phyloP scores from a whole-genome alignment of 257 asterid genomes.

The Catharanthus roseus region DNA sequence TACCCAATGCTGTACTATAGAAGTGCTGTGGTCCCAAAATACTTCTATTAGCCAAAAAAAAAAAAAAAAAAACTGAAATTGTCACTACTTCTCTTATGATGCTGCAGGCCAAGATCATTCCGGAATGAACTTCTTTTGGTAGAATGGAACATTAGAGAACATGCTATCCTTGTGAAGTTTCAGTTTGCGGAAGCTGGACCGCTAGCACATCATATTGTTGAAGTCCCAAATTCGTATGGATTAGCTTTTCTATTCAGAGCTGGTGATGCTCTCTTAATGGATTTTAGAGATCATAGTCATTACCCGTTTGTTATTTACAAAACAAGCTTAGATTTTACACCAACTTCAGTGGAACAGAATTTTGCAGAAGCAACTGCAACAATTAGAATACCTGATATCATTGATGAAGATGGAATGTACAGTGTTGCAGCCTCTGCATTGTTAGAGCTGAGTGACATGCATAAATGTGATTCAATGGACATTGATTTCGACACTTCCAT shows the following conservation, averaged over 20 bases:
- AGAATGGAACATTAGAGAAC: conserved; percentile 70
- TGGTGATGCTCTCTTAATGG: conserved; percentile 87
- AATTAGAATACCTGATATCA: conserved; percentile 63
- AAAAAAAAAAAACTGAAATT: no score
- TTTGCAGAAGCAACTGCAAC: conserved; percentile 32
- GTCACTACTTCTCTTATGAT: conserved; percentile 8
- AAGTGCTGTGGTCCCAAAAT: conserved; percentile 18
- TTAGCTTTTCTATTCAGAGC: conserved; percentile 78
- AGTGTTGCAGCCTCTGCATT: conserved; percentile 97
- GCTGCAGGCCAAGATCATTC: conserved; percentile 67
- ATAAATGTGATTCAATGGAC: conserved; percentile 83
- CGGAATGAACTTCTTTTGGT: conserved; percentile 75
- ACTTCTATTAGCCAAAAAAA: neutral
- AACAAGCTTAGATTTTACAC: conserved; percentile 62
- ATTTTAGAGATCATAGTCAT: conserved; percentile 62
- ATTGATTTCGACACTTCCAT: conserved; percentile 55
- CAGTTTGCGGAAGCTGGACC: conserved; percentile 87
- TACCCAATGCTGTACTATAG: conserved; percentile 12
- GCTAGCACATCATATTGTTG: conserved; percentile 72
- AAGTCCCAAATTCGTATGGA: conserved; percentile 85
- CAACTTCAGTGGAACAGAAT: conserved; percentile 43
- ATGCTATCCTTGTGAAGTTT: conserved; percentile 52
- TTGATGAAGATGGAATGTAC: conserved; percentile 84
- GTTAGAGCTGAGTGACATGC: conserved; percentile 85
- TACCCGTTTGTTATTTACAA: conserved; percentile 60